A percentile compares a stretch with the other conserved stretches of the same genome.
Conservation (phyloP, 805 yeast species). For the Cyberlindnera sargentensis region DNA sequence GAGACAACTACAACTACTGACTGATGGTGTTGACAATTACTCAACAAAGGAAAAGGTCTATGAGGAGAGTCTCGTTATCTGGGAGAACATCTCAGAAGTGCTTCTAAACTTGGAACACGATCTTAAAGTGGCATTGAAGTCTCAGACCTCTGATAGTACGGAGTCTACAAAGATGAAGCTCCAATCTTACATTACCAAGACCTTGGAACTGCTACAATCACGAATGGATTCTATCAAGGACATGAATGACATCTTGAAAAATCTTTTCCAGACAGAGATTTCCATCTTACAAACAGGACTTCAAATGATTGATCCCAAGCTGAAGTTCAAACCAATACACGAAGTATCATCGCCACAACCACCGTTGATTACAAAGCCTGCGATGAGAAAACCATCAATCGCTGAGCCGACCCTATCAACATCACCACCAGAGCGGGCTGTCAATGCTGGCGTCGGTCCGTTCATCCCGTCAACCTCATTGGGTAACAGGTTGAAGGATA, state of each 20-base stretch:
- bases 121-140: constrained; percentile 13
- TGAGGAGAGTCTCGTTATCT: constrained; percentile 15
- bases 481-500: constrained; percentile 10
- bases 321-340: background rate
- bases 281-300: constrained; percentile 13
- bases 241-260: constrained; percentile 9
- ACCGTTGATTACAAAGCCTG: constrained; percentile 2
- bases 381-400: background rate
- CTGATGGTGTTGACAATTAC: constrained; percentile 10
- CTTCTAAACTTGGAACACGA: constrained; percentile 16
- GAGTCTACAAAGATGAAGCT: constrained; percentile 7
- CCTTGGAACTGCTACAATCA: constrained; percentile 6
- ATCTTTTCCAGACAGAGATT: constrained; percentile 15
- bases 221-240: constrained; percentile 7
- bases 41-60: constrained; percentile 7
- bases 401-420: constrained; percentile 7
- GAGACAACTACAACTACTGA: constrained; percentile 16
- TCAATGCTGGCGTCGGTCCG: background rate
- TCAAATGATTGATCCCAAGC: constrained; percentile 9
- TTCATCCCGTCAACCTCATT: constrained; percentile 1
- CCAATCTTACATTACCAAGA: constrained; percentile 1
- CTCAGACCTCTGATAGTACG: constrained; percentile 3
- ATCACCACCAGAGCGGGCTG: constrained; percentile 7
- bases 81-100: constrained; percentile 15
- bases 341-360: constrained; percentile 8